Conservation (phyloP, 129 eudicot species). For the Flaveria robusta region DNA sequence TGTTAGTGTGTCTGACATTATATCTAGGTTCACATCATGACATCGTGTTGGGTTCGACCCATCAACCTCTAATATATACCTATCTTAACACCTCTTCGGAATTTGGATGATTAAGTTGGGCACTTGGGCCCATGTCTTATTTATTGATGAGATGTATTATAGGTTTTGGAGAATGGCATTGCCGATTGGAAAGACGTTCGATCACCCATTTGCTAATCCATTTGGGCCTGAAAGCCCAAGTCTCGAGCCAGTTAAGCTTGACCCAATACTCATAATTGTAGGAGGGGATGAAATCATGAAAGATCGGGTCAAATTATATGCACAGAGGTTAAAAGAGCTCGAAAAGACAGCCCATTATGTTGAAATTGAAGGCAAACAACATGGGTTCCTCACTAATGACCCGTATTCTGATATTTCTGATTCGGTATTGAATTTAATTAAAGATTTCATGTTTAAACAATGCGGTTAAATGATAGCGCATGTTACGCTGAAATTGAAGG, state of each 20-base stretch:
- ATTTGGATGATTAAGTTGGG: neutral
- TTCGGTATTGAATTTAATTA: constrained; percentile 42
- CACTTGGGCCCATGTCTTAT: neutral
- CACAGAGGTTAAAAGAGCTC: constrained; percentile 44
- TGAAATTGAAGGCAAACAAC: constrained; percentile 62
- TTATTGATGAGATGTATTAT: neutral
- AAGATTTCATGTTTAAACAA: constrained; percentile 43
- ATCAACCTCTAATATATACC: too few relatives aligned
- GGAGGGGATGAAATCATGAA: constrained; percentile 71
- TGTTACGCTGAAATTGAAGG: constrained; percentile 51
- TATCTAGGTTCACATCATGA: too few relatives aligned
- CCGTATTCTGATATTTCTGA: constrained; percentile 59
- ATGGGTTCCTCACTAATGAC: constrained; percentile 61
- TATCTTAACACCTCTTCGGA: neutral
- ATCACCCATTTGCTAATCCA: constrained; percentile 82
- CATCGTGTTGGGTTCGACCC: too few relatives aligned
- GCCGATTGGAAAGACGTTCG: constrained; percentile 54
- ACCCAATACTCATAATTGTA: constrained; percentile 58
- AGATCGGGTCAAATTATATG: constrained; percentile 65
- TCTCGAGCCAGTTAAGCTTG: constrained; percentile 55
- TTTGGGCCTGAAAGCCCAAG: constrained; percentile 68
- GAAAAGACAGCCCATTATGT: constrained; percentile 47
- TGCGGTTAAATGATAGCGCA: constrained; percentile 9
- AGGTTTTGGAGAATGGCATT: constrained; percentile 92
- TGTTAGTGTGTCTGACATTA: neutral